Evolutionary conservation across 202 grass and related monocot species (phyloP).

Genomic region (Hordeum pubiflorum): DNA sequence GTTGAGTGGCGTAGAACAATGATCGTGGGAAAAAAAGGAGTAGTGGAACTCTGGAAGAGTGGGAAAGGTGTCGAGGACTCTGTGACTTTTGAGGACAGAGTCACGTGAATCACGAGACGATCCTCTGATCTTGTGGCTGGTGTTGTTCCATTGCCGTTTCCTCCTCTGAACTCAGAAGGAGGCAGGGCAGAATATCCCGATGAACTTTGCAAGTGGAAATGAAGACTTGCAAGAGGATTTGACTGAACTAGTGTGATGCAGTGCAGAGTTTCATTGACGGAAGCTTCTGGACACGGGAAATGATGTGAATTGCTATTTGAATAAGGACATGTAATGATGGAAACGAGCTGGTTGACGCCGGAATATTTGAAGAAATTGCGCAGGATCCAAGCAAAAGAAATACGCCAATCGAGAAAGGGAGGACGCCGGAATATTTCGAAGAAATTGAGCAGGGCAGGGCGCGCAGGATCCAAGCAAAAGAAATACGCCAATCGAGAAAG

Average conservation of each 20-base stretch:
- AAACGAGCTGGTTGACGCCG: slow-evolving; percentile 14
- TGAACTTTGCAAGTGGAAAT: background rate
- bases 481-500: background rate
- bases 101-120: slow-evolving; percentile 27
- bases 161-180: background rate
- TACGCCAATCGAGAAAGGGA: background rate
- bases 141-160: background rate
- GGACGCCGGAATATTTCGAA: background rate
- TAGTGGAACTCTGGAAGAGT: slow-evolving; percentile 17
- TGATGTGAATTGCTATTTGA: too few species aligned
- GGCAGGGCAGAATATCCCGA: background rate
- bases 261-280: background rate
- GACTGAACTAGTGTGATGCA: background rate
- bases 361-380: background rate
- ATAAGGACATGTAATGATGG: slow-evolving; percentile 20
- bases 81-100: slow-evolving; percentile 17
- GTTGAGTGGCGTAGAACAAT: background rate
- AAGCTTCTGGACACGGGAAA: too few species aligned
- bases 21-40: slow-evolving; percentile 15
- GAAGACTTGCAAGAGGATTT: background rate
- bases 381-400: slow-evolving; percentile 44
- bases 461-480: slow-evolving; percentile 41
- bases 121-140: background rate
- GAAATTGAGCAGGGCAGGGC: background rate
- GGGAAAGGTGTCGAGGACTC: slow-evolving; percentile 13